Conservation (phyloP, 345 rosid species). For the Alliaria petiolata region DNA sequence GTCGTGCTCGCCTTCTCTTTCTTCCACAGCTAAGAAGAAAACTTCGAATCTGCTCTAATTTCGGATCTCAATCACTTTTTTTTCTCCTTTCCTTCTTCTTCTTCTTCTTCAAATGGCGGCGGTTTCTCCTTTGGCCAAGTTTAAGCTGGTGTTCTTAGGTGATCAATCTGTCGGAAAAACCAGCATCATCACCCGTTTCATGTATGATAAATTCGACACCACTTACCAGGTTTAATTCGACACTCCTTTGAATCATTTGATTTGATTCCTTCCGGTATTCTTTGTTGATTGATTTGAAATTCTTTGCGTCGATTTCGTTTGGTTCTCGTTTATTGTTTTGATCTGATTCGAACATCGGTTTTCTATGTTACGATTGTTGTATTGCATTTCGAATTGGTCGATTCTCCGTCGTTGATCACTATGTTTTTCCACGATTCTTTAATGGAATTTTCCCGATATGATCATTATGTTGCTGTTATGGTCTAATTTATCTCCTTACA, state of each 20-base stretch:
- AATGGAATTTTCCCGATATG: too few relatives aligned
- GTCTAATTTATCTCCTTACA: too few relatives aligned
- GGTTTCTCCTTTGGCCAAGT: conserved; percentile 72
- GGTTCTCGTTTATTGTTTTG: background rate
- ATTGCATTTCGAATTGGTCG: background rate
- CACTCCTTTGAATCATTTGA: background rate
- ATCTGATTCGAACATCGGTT: background rate
- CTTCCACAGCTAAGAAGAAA: background rate
- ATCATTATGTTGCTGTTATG: too few relatives aligned
- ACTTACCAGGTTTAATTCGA: conserved; percentile 55
- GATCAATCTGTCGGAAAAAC: conserved; percentile 90
- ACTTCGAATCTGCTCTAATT: background rate
- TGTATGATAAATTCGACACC: conserved; percentile 90
- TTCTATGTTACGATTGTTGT: background rate
- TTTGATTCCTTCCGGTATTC: background rate
- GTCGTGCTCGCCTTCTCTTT: conserved; percentile 11
- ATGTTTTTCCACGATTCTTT: too few relatives aligned
- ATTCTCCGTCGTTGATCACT: too few relatives aligned
- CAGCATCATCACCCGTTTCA: conserved; percentile 91
- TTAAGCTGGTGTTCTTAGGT: conserved; percentile 76
- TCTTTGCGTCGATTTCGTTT: background rate
- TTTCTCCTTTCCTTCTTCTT: background rate
- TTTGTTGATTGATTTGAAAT: background rate
- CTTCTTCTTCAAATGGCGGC: conserved; percentile 44
- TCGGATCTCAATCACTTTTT: background rate